Evolutionary conservation across 2,329 filamentous ascomycete genomes (phyloP), one percentile per base, ranked within the genome.

Genomic region (Hymenotorrendiella dingleyae): DNA sequence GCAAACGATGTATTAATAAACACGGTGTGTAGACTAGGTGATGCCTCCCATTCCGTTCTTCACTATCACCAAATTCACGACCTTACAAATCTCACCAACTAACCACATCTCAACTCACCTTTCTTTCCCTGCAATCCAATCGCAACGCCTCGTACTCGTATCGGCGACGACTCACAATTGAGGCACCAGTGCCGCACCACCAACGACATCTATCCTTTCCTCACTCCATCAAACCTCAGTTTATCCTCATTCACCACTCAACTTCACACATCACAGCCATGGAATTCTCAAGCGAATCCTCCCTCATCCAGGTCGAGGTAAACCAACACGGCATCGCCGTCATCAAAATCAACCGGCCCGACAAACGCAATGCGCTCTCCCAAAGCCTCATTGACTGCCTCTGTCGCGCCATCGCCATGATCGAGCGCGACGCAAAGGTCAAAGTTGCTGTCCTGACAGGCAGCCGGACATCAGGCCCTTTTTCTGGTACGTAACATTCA

Each of bases 281-380:
- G 46, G 45, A 52, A 17, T 43, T 44, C 37, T 40, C 44, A 8
- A 46, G 14, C 36, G 47, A 40, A 28, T 36, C 46, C 43, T 50
- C 47, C 36, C 47, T 58, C 11, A 49, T 56, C 30, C 55, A 56
- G 10, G 55, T 59, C 29, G 35, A 40, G 14, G 54, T 62, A 5
- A 33, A 46, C 16, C 47, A 46, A 12, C 54, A 59, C 17, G 66
- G 63, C 36, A 65, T 77, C 20, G 64, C 71, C 23, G 55, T 76
- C 21, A 54, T 80, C 43, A 67, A 69, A 11, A 59, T 78, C 46
- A 73, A 76, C 59, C 67, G 76, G 3, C 75, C 73, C 2, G 64
- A 67, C 34, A 78, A 80, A 57, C 67, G 74, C 42, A 81, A 80
- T 64, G 75, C 77, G 8, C 69, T 80, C 44, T 78, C 74, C 2